Base-by-base conservation (phyloP, 371 early-diverging fungal species). In the Zopfochytrium polystomum region DNA sequence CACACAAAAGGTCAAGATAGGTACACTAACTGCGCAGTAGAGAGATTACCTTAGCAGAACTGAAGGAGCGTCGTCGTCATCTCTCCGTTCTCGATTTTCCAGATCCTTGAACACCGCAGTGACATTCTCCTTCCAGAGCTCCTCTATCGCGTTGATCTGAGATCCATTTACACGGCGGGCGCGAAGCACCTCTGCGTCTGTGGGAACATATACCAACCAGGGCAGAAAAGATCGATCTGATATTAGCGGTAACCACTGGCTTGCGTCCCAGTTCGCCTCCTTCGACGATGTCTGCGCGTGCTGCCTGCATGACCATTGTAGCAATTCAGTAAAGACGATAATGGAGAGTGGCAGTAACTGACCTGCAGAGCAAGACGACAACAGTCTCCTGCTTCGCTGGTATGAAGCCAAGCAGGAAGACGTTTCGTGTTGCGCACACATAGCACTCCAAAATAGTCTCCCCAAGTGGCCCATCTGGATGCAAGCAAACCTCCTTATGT, bases 331-430 rank as follows among this genome's bases (percentile, higher is more conserved):
- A n/a, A n/a, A n/a, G n/a, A n/a, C n/a, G n/a, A n/a, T n/a, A n/a
- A n/a, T n/a, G n/a, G n/a, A n/a, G n/a, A n/a, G n/a, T n/a, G n/a
- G 45, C 2, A 2, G 27, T 26, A 26, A 51, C 61, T 62, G 79
- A 91, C 90, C 94, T 81, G 81, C 98, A 98, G 46, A 98, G 84
- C 31, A 98, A 74, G 3, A 98, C 97, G 0, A 98, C 96, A 0
- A 98, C 97, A 0, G 95, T 93, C 69, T 96, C 96, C 45, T 88
- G 85, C 73, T 98, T 98, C 20, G 98, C 98, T 2, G 98, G 97
- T 62, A 96, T 96, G 67, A 96, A 98, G 0, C 98, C 99, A 26
- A 99, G 85, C 58, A 94, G 80, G 68, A 99, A 99, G 18, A 95
- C 89, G 67, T 99, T 99, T 45, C 90, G 82, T 65, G 88, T 90